phyloP scores from a whole-genome alignment of 306 rosid genomes.

The Senna siamea region DNA sequence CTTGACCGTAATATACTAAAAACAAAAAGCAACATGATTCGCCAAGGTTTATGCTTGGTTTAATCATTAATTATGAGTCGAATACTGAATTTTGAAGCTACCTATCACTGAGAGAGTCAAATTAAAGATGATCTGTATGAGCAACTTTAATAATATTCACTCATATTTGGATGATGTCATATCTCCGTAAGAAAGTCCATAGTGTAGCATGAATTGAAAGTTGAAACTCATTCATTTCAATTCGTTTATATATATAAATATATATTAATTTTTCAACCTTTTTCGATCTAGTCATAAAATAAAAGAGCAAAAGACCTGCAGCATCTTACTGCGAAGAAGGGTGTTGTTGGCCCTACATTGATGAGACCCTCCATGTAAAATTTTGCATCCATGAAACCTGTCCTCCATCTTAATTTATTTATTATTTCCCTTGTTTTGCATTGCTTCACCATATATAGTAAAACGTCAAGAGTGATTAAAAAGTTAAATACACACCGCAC shows the following conservation, averaged over 20 bases:
- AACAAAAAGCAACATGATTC: background rate
- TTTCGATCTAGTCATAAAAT: conserved; percentile 1
- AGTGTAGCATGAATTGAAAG: background rate
- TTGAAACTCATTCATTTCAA: too few relatives aligned
- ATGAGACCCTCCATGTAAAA: conserved; percentile 17
- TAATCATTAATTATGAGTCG: background rate
- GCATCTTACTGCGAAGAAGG: conserved; percentile 12
- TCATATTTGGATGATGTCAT: conserved; percentile 22
- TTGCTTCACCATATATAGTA: background rate
- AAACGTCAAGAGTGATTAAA: background rate
- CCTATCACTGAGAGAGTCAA: background rate
- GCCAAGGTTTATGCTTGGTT: background rate
- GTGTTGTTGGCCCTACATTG: conserved; percentile 7
- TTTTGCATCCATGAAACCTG: background rate
- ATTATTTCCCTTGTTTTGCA: background rate
- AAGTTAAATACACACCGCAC: background rate
- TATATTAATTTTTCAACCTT: background rate
- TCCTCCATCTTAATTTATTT: background rate
- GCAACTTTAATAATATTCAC: background rate
- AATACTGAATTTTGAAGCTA: background rate
- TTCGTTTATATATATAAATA: too few relatives aligned
- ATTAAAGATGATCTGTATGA: background rate
- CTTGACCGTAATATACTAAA: too few relatives aligned
- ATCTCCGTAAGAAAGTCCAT: conserved; percentile 3
- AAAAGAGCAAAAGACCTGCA: conserved; percentile 9